Evolutionary conservation across 2,329 filamentous ascomycete species (phyloP), one percentile per base, ranked within the genome.

Genomic region (Zasmidium cellare): DNA sequence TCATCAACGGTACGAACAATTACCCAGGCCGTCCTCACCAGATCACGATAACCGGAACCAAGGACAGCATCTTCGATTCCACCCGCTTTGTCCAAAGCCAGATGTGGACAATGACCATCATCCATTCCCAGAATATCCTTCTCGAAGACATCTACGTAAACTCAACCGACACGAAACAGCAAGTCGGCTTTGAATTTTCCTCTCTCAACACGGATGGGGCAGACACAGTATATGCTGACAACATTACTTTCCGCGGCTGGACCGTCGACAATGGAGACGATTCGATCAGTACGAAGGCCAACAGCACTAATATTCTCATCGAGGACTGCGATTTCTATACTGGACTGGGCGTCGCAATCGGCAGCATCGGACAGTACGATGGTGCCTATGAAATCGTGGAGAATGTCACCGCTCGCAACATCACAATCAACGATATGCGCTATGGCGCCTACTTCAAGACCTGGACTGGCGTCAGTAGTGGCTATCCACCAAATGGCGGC

Each of bases 101-200:
- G 70, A 85, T 86, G 83, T 86, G 83, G 63, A 69, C 67, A 0
- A 80, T 84, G 76, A 79, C 80, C 0, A 76, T 84, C 24, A 81
- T 81, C 3, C 72, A 80, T 65, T 80, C 79, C 2, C 59, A 77
- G 6, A 70, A 80, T 51, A 69, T 80, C 2, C 69, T 80, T 0
- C 72, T 84, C 6, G 74, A 81, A 49, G 75, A 80, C 57, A 81
- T 85, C 28, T 75, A 78, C 59, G 76, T 83, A 56, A 84, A 84
- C 70, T 84, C 78, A 66, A 79, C 77, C n/a, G 59, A 61, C 44
- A 55, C 58, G 12, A 57, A 25, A 71, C 68, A 35, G 68, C 66
- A 46, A 52, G 61, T 59, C 3, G 53, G 48, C 6, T 57, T 58
- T 19, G 60, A 50, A 11, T 58, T 58, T 23, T 58, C 55, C 38